Evolutionary conservation across 2,329 filamentous ascomycete genomes (phyloP).

Genomic region (Colletotrichum scovillei): DNA sequence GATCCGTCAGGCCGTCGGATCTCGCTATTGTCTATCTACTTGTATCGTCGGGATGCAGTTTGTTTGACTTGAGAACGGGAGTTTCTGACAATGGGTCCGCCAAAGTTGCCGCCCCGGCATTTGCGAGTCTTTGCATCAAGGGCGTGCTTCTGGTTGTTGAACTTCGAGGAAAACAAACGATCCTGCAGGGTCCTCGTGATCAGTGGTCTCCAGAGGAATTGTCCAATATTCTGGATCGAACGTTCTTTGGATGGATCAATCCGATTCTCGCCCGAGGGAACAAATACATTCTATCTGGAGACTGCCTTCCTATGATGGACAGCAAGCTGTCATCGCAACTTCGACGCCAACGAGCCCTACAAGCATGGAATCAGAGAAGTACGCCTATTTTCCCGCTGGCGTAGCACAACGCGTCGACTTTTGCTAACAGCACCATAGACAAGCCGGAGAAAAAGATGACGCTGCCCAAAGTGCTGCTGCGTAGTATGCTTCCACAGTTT

Average conservation of each 20-base stretch:
- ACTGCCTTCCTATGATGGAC: background rate
- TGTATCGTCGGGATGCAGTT: background rate
- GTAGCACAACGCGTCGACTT: background rate
- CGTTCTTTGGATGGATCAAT: slow-evolving; percentile 28
- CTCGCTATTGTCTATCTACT: slow-evolving; percentile 4
- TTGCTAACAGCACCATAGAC: background rate
- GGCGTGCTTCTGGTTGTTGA: background rate
- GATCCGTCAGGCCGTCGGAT: slow-evolving; percentile 14
- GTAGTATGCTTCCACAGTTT: background rate
- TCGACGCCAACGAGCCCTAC: background rate
- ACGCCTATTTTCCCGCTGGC: background rate
- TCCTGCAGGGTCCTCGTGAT: background rate
- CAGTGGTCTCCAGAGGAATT: background rate
- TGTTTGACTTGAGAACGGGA: background rate
- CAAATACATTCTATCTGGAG: background rate
- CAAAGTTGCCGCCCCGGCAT: background rate
- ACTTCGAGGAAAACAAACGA: background rate
- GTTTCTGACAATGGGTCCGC: background rate
- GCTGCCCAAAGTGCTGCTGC: background rate
- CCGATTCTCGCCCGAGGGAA: slow-evolving; percentile 1
- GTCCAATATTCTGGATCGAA: background rate
- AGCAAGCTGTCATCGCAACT: background rate
- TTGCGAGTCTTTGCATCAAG: background rate
- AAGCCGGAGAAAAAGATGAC: slow-evolving; percentile 12
- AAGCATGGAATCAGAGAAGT: slow-evolving; percentile 24